These are phyloP conservation scores for Curvularia sp. DNA, from an alignment of 2,329 filamentous ascomycete species.

Conservation along the genomic window DNA sequence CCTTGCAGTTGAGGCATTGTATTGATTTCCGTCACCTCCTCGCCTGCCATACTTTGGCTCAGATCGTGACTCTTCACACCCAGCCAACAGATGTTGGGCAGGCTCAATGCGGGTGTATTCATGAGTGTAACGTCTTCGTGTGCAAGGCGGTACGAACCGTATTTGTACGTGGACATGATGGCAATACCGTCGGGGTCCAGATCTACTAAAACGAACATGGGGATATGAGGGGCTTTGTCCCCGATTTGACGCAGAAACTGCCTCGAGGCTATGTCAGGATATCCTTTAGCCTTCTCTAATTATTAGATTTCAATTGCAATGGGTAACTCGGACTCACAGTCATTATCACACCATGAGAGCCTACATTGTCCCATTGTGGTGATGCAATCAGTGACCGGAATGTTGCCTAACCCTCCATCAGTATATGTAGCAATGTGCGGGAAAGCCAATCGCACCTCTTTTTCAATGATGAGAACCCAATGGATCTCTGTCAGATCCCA, in stretches of 20 bases:
- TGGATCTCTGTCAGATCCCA: constrained; percentile 59
- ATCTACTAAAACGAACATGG: constrained; percentile 72
- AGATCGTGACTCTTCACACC: constrained; percentile 59
- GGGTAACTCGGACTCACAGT: constrained; percentile 59
- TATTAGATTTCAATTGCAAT: constrained; percentile 14
- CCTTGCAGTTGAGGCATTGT: constrained; percentile 44
- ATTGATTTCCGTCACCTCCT: constrained; percentile 21
- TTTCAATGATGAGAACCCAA: constrained; percentile 79
- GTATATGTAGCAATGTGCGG: constrained; percentile 3
- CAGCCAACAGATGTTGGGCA: constrained; percentile 67
- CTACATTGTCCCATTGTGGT: constrained; percentile 60
- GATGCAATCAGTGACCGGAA: constrained; percentile 71
- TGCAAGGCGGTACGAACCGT: constrained; percentile 68
- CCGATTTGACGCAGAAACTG: constrained; percentile 63
- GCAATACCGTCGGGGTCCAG: constrained; percentile 78
- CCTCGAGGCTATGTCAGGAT: constrained; percentile 76
- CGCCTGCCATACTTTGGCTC: constrained; percentile 22
- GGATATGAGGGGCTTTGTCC: constrained; percentile 49
- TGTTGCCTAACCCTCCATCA: constrained; percentile 64
- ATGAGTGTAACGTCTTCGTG: constrained; percentile 63
- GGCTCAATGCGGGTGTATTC: constrained; percentile 33
- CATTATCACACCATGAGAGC: constrained; percentile 68
- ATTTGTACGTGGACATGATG: constrained; percentile 76
- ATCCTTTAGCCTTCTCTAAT: constrained; percentile 74
- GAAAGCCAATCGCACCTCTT: constrained; percentile 64